Conservation (phyloP, 345 rosid species). For the Hibiscus syriacus region DNA sequence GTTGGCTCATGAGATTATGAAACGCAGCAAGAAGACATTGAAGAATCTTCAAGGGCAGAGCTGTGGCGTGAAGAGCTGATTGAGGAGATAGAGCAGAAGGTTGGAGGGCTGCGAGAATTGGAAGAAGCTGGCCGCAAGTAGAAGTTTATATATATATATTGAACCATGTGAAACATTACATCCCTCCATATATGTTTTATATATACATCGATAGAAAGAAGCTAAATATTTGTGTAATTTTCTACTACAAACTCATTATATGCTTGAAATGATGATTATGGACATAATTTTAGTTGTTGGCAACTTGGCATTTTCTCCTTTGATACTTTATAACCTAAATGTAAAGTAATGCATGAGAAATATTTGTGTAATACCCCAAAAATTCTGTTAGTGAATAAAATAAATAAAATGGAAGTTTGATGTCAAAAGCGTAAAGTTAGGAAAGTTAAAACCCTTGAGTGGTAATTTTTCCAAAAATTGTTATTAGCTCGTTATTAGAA, state of each 20-base stretch:
- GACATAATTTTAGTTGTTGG: neutral
- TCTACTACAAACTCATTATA: neutral
- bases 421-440: too few species aligned
- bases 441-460: too few species aligned
- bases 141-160: neutral
- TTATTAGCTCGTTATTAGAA: too few species aligned
- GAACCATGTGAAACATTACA: neutral
- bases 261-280: neutral
- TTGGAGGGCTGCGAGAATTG: slow-evolving; percentile 70
- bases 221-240: neutral
- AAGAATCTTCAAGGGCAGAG: slow-evolving; percentile 84
- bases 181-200: neutral
- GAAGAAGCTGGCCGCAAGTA: slow-evolving; percentile 73
- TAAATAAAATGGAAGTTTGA: too few species aligned
- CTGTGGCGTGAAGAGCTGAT: slow-evolving; percentile 90
- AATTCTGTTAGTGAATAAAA: too few species aligned
- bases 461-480: too few species aligned
- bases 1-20: neutral
- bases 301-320: neutral
- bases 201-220: neutral
- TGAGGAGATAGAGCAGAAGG: slow-evolving; percentile 91
- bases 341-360: too few species aligned
- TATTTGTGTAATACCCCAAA: too few species aligned
- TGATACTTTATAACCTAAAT: too few species aligned
- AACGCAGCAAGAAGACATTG: slow-evolving; percentile 81